phyloP scores from a whole-genome alignment of 1,139 yeast species.

The Yamadazyma jaroonii region DNA sequence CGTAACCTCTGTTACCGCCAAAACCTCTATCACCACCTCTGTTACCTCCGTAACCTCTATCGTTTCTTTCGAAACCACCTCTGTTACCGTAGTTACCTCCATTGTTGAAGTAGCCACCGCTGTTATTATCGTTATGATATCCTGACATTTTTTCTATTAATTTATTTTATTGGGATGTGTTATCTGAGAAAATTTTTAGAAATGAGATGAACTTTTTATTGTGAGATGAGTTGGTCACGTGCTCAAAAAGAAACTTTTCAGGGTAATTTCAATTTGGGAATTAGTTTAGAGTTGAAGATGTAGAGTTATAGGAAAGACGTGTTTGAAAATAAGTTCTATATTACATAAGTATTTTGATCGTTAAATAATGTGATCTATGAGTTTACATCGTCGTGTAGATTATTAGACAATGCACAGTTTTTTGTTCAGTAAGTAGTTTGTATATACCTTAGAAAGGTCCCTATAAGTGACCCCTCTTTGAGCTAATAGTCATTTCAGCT shows the following conservation, averaged over 20 bases:
- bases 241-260: neutral
- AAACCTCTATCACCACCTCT: conserved; percentile 10
- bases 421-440: too few relatives aligned
- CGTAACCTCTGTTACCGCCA: conserved; percentile 8
- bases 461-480: neutral
- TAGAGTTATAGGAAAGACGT: too few relatives aligned
- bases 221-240: conserved; percentile 1
- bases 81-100: conserved; percentile 11
- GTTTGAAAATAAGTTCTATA: too few relatives aligned
- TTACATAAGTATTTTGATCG: too few relatives aligned
- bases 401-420: too few relatives aligned
- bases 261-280: too few relatives aligned
- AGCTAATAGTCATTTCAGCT: too few relatives aligned
- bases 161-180: neutral
- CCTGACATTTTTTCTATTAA: conserved; percentile 5
- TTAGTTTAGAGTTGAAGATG: too few relatives aligned
- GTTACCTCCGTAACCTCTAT: conserved; percentile 7
- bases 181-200: neutral
- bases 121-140: conserved; percentile 2
- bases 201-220: neutral
- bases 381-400: too few relatives aligned
- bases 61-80: conserved; percentile 6
- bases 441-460: too few relatives aligned
- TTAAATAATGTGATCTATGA: too few relatives aligned
- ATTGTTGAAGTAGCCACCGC: conserved; percentile 6